Evolutionary conservation across 2,329 filamentous ascomycete genomes (phyloP), one percentile per base, ranked within the genome.

Genomic region (Colletotrichum filicis): DNA sequence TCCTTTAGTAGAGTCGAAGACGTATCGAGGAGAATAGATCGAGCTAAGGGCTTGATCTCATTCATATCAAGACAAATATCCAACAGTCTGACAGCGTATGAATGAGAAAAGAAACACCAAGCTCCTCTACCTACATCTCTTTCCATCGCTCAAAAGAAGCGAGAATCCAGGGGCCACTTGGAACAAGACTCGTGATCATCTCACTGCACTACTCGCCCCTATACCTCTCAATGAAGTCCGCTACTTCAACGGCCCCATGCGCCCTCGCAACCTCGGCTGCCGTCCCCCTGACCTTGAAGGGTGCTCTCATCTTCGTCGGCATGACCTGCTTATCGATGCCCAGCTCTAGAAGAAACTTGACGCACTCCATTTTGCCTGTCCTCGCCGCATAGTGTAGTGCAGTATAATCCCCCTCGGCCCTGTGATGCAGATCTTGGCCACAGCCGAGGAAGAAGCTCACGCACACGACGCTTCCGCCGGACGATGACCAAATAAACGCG

Each of bases 341-440:
- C 19, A 75, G 61, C 56, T 75, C 66, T 16, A 74, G 67, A 35
- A 76, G 46, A 62, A 66, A 57, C 65, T 55, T 56, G 19, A 64
- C 66, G 53, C 58, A 52, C 6, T 57, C 52, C 67, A 42, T 16
- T n/a, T 22, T 46, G 19, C 52, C 64, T 14, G 2, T 56, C 55
- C 19, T 35, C 16, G 57, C 56, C 28, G 66, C 66, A 42, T 72
- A 70, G 53, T 73, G 66, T 16, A 73, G 59, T 16, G 70, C 70
- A 11, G 70, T 73, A 22, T n/a, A 73, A 37, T 58, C 52, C 12
- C 19, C 57, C 3, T 58, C 28, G 8, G 69, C 22, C 52, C 12
- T 72, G 26, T 65, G 57, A 8, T 35, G 9, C 56, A 64, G 7
- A 11, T 70, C 28, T 11, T 71, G 53, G 7, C 70, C 70, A 22